Evolutionary conservation across 2,329 filamentous ascomycete species (phyloP).

Genomic region (Cryoendolithus antarcticus): DNA sequence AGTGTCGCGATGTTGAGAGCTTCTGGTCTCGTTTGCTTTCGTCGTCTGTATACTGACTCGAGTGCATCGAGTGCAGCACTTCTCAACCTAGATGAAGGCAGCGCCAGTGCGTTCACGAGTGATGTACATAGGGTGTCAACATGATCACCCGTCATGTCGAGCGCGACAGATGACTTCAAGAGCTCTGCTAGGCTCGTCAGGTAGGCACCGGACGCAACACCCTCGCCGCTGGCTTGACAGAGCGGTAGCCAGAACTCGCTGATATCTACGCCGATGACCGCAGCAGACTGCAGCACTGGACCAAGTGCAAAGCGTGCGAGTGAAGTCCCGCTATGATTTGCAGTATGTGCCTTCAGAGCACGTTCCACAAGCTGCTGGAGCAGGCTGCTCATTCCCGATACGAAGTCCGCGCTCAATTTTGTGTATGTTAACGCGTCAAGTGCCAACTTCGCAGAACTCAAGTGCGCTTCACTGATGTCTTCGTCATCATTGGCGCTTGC

Average conservation of each 20-base stretch:
- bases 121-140: conserved; percentile 51
- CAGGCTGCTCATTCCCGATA: not conserved
- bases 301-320: not conserved
- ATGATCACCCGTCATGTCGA: conserved; percentile 25
- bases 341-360: not conserved
- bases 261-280: not conserved
- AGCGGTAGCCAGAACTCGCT: not conserved
- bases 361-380: not conserved
- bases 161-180: conserved; percentile 1
- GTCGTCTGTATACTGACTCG: conserved; percentile 42
- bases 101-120: conserved; percentile 61
- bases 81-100: conserved; percentile 62
- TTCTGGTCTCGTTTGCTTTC: conserved; percentile 38
- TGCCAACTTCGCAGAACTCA: not conserved
- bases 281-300: not conserved
- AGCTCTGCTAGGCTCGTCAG: too few species aligned
- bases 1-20: conserved; percentile 56
- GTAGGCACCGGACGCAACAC: too few species aligned
- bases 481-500: too few species aligned
- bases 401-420: not conserved
- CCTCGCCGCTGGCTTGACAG: not conserved
- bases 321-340: not conserved
- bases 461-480: too few species aligned
- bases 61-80: conserved; percentile 62
- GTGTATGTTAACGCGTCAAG: not conserved